These are phyloP conservation scores for Salix koriyanagi DNA, from an alignment of 345 rosid genomes.

Conservation along the genomic window DNA sequence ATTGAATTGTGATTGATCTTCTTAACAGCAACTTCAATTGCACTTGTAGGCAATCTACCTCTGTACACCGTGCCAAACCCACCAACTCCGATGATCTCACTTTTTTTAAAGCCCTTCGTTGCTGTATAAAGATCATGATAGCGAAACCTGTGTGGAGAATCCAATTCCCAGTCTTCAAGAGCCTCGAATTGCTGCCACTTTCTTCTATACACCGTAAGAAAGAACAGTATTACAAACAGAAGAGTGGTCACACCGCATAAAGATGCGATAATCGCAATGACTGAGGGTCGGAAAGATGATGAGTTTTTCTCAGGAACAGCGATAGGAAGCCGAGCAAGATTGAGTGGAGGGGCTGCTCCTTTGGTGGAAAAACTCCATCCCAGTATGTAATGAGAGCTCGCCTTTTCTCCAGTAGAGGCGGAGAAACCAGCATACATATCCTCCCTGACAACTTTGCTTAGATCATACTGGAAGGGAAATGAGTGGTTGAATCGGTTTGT, in stretches of 20 bases:
- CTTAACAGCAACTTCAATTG: slow-evolving; percentile 58
- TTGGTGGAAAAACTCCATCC: slow-evolving; percentile 71
- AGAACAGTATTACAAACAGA: slow-evolving; percentile 30
- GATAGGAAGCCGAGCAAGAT: slow-evolving; percentile 39
- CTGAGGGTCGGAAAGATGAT: slow-evolving; percentile 7
- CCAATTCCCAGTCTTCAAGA: slow-evolving; percentile 70
- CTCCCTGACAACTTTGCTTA: slow-evolving; percentile 14
- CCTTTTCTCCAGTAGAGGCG: slow-evolving; percentile 53
- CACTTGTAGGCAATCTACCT: slow-evolving; percentile 40
- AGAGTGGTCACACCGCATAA: slow-evolving; percentile 21
- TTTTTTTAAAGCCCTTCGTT: slow-evolving; percentile 57
- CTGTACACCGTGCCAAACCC: slow-evolving; percentile 70
- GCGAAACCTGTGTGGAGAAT: slow-evolving; percentile 64
- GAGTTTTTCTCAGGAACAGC: slow-evolving; percentile 24
- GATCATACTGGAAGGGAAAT: slow-evolving; percentile 1
- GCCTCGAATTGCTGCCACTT: slow-evolving; percentile 16
- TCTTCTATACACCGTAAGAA: slow-evolving; percentile 9
- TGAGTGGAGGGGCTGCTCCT: slow-evolving; percentile 39
- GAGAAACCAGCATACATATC: slow-evolving; percentile 73
- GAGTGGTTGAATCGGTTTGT: slow-evolving; percentile 44
- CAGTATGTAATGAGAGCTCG: slow-evolving; percentile 60
- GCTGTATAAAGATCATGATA: slow-evolving; percentile 53
- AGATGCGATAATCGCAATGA: slow-evolving; percentile 35
- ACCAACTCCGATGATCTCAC: slow-evolving; percentile 61
- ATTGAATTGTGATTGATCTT: slow-evolving; percentile 47